Conservation (phyloP, 768 basidiomycete genomes). For the Lactarius tabidus region DNA sequence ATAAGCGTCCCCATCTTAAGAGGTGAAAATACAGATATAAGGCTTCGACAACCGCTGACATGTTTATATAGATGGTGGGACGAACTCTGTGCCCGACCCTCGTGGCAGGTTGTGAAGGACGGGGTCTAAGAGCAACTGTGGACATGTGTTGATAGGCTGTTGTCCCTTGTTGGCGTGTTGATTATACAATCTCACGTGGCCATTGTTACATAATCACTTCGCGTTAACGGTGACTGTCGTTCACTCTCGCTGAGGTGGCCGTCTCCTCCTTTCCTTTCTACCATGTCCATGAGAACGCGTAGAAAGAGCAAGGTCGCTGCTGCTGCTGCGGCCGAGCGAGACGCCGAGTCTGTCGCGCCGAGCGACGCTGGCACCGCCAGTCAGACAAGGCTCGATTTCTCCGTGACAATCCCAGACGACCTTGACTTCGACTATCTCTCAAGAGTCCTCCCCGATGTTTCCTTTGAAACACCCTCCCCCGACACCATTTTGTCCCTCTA, state of each 20-base stretch:
- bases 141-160: too few species aligned
- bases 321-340: conserved; percentile 21
- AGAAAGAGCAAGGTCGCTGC: conserved; percentile 53
- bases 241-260: not conserved
- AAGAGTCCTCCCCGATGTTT: conserved; percentile 56
- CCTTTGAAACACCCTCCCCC: conserved; percentile 51
- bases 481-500: conserved; percentile 63
- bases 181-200: too few species aligned
- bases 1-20: conserved; percentile 9
- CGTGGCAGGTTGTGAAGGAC: conserved; percentile 16
- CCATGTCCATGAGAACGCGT: conserved; percentile 52
- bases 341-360: conserved; percentile 33
- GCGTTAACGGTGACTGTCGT: not conserved
- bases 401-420: conserved; percentile 58
- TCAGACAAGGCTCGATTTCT: conserved; percentile 37
- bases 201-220: not conserved
- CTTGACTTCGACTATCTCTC: conserved; percentile 59
- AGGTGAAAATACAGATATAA: too few species aligned
- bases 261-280: conserved; percentile 18
- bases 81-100: not conserved
- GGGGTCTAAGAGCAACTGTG: not conserved
- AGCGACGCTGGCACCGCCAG: conserved; percentile 32
- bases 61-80: conserved; percentile 15
- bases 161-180: too few species aligned
- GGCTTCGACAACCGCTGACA: not conserved